Evolutionary conservation across 108 stramenopile species (phyloP).

Genomic region (Cyclotella cryptica): DNA sequence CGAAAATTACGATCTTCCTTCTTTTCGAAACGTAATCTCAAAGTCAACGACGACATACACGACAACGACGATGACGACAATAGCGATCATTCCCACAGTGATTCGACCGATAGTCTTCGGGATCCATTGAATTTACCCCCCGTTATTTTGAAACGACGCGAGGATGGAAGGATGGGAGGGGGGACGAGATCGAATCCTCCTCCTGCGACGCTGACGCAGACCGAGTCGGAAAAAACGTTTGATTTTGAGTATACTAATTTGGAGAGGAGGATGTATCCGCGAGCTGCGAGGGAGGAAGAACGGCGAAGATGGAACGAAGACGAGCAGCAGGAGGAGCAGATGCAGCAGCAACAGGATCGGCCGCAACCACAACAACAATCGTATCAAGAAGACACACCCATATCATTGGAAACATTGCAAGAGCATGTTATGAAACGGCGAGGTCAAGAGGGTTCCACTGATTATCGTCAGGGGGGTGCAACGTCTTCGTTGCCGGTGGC

Average conservation of each 20-base stretch:
- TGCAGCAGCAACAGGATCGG: neutral
- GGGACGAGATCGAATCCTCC: neutral
- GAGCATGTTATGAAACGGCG: neutral
- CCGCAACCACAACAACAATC: neutral
- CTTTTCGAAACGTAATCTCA: neutral
- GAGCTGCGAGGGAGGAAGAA: neutral
- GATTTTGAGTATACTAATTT: neutral
- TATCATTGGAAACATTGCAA: neutral
- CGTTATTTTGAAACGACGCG: neutral
- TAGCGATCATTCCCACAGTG: neutral
- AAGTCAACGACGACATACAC: neutral
- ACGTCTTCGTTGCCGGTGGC: too few relatives aligned
- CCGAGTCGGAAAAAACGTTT: neutral
- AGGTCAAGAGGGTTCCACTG: neutral
- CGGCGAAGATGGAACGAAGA: neutral
- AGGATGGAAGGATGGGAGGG: neutral
- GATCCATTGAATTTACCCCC: conserved; percentile 1
- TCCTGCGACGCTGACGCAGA: neutral
- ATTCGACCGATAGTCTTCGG: neutral
- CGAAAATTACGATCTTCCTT: neutral
- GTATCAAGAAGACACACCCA: neutral
- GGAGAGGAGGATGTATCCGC: neutral
- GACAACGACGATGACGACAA: too few relatives aligned
- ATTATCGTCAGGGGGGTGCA: too few relatives aligned
- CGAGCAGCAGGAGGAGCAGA: neutral